Evolutionary conservation across 257 asterid species (phyloP).

Genomic region (Capsicum baccatum): DNA sequence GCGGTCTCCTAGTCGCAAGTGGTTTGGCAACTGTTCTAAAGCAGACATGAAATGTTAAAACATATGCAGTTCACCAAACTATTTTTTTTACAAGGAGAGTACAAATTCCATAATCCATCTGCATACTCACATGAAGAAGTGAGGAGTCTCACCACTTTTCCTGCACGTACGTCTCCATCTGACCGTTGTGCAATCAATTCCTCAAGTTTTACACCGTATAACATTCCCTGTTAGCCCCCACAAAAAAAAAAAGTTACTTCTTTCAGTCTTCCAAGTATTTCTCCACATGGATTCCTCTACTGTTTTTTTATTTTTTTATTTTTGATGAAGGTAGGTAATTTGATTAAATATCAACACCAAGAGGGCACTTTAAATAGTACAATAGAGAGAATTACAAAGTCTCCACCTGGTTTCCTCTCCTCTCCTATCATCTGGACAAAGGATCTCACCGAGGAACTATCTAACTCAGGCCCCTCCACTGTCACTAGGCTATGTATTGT

Average conservation of each 20-base stretch:
- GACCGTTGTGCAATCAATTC: background rate
- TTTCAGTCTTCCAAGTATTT: background rate
- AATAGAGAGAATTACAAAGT: background rate
- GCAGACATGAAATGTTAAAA: constrained; percentile 8
- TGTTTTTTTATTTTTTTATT: background rate
- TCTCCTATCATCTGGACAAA: background rate
- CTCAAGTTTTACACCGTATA: background rate
- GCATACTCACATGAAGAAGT: background rate
- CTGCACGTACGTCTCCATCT: background rate
- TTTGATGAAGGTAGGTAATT: too few species aligned
- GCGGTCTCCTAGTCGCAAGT: background rate
- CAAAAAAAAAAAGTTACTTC: background rate
- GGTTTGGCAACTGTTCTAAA: background rate
- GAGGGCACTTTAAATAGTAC: background rate
- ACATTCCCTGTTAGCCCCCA: background rate
- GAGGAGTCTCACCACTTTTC: background rate
- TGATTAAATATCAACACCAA: background rate
- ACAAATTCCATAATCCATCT: background rate
- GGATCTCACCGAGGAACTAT: background rate
- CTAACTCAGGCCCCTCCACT: constrained; percentile 2
- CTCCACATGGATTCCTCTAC: background rate
- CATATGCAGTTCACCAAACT: background rate
- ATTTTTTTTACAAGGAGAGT: background rate
- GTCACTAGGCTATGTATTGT: background rate
- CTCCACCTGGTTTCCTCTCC: background rate